Evolutionary conservation across 1,284 basidiomycete species (phyloP), one percentile per base, ranked within the genome.

Genomic region (Trichosporon faecale): DNA sequence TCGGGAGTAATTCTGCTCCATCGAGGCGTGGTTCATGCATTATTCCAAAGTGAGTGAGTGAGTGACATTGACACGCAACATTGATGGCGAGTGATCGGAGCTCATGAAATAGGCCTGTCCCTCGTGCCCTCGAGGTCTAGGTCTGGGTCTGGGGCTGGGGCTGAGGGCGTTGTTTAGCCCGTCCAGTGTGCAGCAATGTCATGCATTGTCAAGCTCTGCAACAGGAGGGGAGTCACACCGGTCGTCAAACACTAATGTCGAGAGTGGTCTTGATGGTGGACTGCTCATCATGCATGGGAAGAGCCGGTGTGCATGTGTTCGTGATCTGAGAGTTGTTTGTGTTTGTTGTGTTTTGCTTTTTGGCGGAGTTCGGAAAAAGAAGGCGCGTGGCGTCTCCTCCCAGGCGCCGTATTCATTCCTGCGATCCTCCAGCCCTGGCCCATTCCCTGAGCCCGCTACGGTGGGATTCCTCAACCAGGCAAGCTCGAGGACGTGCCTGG

Each of bases 1-100:
- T 44, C 49, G 49, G 49, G 49, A 52, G 49, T 52, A 52, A 52
- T 52, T 25, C 49, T 52, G 49, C 49, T 52, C 49, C 49, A 52
- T 52, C 7, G 5, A 5, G 18, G 40, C 18, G 16, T 44, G 11
- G 35, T 37, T 14, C 35, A 37, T 37, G 35, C 35, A 37, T 37
- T 37, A 12, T 37, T 14, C 35, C 35, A 1, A 14, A 33, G 31
- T 46, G 16, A 14, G 16, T 44, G 40, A 46, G 44, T 46, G n/a
- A 25, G n/a, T 21, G 11, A 18, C 7, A 6, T 3, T 21, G 49
- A 52, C 49, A 49, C 40, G 16, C 49, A 23, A 52, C 49, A 23
- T 25, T 52, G 49, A 52, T 52, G 49, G 21, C 49, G 21, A 52
- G 49, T 52, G 49, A 52, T 52, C 49, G 49, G 49, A 23, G 49